Conservation (phyloP, 768 basidiomycete genomes). For the Xanthoconium stramineum region DNA sequence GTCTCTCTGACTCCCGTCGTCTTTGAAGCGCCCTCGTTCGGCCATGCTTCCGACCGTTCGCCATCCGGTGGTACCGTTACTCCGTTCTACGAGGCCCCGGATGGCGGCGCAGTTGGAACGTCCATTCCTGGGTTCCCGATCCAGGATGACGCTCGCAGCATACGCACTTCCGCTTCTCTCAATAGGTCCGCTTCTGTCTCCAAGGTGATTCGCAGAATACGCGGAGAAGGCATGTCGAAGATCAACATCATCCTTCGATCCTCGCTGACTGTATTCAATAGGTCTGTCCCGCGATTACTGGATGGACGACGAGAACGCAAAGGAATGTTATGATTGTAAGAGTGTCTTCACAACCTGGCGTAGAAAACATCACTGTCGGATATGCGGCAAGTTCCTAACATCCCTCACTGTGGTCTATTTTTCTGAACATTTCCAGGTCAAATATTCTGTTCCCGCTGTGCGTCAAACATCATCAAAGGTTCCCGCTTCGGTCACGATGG, state of each 20-base stretch:
- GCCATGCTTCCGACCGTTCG: conserved; percentile 58
- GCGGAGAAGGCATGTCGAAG: conserved; percentile 71
- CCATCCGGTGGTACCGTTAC: conserved; percentile 50
- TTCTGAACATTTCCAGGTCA: conserved; percentile 56
- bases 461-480: conserved; percentile 95
- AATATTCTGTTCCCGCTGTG: conserved; percentile 96
- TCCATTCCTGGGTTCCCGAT: conserved; percentile 92
- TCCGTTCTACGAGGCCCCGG: conserved; percentile 51
- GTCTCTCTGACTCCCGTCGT: conserved; percentile 84
- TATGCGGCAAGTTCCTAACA: conserved; percentile 65
- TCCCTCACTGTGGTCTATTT: background rate
- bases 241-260: conserved; percentile 2
- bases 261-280: conserved; percentile 27
- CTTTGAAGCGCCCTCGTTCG: conserved; percentile 72
- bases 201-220: conserved; percentile 84
- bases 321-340: conserved; percentile 95
- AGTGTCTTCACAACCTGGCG: conserved; percentile 93
- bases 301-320: conserved; percentile 98
- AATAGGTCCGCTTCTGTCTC: conserved; percentile 82
- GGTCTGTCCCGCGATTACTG: conserved; percentile 94
- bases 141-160: conserved; percentile 84
- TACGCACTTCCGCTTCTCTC: conserved; percentile 68
- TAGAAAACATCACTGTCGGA: conserved; percentile 95
- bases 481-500: conserved; percentile 90
- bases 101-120: conserved; percentile 61